Evolutionary conservation across 1,284 basidiomycete species (phyloP), one percentile per base, ranked within the genome.

Genomic region (Cutaneotrichosporon cutaneum): DNA sequence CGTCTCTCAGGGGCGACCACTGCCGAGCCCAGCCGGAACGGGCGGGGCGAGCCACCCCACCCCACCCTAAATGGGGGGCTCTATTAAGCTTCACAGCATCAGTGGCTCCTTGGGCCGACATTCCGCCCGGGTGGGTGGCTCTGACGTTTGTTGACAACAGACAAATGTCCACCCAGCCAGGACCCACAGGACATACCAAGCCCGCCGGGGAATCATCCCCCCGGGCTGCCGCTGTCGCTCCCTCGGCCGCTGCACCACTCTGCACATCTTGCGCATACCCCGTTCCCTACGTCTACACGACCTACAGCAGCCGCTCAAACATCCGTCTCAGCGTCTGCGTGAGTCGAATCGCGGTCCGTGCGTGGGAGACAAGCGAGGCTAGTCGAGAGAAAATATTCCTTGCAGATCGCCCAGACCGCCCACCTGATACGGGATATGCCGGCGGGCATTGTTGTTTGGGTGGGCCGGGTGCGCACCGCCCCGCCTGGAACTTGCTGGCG

Each of bases 221-320:
- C 39, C 39, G 18, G 39, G 13, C 4, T 6, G 1, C 36, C 14
- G n/a, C n/a, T n/a, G n/a, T n/a, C n/a, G n/a, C n/a, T n/a, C 16
- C 39, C 16, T 7, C 39, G 16, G 39, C 39, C 39, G 22, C 56
- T 5, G 26, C 47, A 14, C 89, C 91, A 27, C 85, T 94, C 64
- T 94, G 91, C 80, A 91, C 87, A 18, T 85, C 82, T 55, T 94
- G 91, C 75, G 87, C 90, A 0, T 81, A 82, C 26, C 84, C 85
- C 22, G 83, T 85, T 5, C 81, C 85, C 2, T 85, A 87, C 72
- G 84, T 94, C 9, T 94, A 93, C 78, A 94, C 91, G 0, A 84
- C 90, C 51, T 94, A 94, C 77, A 83, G 88, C 69, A 89, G 90
- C n/a, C 85, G 85, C 18, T 84, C 89, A 70, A 94, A 94, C 72